These are phyloP conservation scores for Cutaneotrichosporon sp. DNA, from an alignment of 1,284 basidiomycete species.

Conservation along the genomic window DNA sequence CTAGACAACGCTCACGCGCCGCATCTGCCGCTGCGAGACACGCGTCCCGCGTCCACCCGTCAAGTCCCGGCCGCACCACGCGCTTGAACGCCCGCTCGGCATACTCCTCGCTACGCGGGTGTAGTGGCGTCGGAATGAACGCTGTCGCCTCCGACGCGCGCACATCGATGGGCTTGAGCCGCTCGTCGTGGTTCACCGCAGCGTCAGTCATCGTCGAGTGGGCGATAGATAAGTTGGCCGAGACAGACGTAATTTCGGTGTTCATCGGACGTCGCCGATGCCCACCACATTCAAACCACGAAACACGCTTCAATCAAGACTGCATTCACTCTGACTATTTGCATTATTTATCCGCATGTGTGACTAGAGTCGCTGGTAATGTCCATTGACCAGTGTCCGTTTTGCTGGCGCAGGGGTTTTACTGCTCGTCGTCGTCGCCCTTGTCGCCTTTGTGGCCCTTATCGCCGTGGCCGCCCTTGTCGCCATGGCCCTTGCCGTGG, in stretches of 20 bases:
- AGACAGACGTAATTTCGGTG: no score
- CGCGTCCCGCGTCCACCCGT: conserved; percentile 23
- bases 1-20: conserved; percentile 16
- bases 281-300: background rate
- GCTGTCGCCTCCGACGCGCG: conserved; percentile 26
- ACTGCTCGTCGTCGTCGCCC: background rate
- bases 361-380: background rate
- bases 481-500: background rate
- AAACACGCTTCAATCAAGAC: background rate
- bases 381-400: background rate
- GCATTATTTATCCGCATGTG: background rate
- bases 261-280: background rate
- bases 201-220: background rate
- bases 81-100: conserved; percentile 31
- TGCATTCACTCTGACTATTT: background rate
- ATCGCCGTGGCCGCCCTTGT: background rate
- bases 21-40: conserved; percentile 30
- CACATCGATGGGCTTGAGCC: conserved; percentile 4
- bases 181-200: background rate
- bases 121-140: conserved; percentile 35
- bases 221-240: background rate
- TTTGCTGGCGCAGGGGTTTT: background rate
- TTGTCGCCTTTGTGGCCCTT: background rate
- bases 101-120: conserved; percentile 31
- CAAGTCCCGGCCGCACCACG: conserved; percentile 25